phyloP scores from a whole-genome alignment of 1,139 yeast species.

The Hemisphaericaspora xylanilytica region DNA sequence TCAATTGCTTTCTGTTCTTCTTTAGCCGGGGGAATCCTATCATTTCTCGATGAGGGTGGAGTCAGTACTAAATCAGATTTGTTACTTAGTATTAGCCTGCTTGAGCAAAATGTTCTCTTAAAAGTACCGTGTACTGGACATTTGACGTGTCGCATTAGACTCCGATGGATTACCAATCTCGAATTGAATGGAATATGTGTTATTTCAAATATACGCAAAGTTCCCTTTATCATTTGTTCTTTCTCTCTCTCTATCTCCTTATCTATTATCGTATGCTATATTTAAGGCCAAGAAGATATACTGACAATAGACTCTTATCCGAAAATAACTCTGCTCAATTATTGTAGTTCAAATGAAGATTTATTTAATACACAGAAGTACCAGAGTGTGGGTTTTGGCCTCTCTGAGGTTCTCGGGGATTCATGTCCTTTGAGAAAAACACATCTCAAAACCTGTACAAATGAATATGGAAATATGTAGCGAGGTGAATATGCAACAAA shows the following conservation, averaged over 20 bases:
- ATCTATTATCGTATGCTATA: not conserved
- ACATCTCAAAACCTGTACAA: not conserved
- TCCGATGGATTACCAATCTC: not conserved
- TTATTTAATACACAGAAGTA: too few species aligned
- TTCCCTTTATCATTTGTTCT: not conserved
- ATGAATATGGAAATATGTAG: not conserved
- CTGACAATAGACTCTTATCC: too few species aligned
- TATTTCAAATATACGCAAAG: not conserved
- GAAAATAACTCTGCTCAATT: not conserved
- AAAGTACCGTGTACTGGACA: not conserved
- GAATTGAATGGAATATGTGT: not conserved
- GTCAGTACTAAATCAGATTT: not conserved
- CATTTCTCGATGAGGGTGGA: not conserved
- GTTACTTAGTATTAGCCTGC: not conserved
- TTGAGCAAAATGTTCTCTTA: not conserved
- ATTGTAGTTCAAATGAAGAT: too few species aligned
- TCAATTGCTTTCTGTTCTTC: constrained; percentile 7
- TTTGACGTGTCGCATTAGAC: not conserved
- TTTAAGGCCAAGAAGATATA: not conserved
- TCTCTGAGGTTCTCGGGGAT: not conserved
- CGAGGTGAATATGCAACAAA: constrained; percentile 1
- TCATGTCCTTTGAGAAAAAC: not conserved
- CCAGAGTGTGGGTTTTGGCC: too few species aligned
- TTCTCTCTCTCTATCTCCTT: too few species aligned
- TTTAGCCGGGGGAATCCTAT: not conserved